A percentile compares a stretch with the other conserved stretches of the same genome.
phyloP scores from a whole-genome alignment of 1,284 basidiomycete species.

The Trametes hirsuta region DNA sequence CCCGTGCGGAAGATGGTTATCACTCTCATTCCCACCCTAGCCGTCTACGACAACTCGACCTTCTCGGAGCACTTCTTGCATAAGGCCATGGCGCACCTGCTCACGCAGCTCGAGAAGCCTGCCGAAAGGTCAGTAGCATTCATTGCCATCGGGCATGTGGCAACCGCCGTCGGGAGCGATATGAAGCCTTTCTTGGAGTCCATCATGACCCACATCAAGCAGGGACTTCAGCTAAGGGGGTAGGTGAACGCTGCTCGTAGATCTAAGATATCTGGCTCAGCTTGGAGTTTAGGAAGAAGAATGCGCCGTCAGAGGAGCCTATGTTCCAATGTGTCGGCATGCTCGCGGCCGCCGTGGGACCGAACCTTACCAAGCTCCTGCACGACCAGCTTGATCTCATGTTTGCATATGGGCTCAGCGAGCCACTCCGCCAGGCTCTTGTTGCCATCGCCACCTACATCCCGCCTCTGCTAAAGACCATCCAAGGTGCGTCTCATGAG shows the following conservation, averaged over 20 bases:
- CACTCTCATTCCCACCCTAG: slow-evolving; percentile 90
- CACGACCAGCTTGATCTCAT: slow-evolving; percentile 98
- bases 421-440: slow-evolving; percentile 86
- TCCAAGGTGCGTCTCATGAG: slow-evolving; percentile 69
- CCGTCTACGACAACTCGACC: slow-evolving; percentile 91
- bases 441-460: slow-evolving; percentile 89
- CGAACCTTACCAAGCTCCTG: slow-evolving; percentile 92
- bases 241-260: slow-evolving; percentile 40
- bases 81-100: slow-evolving; percentile 89
- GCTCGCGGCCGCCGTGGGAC: slow-evolving; percentile 94
- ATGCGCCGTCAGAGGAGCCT: slow-evolving; percentile 90
- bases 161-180: slow-evolving; percentile 88
- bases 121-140: slow-evolving; percentile 94
- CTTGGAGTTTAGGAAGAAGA: slow-evolving; percentile 73
- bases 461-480: slow-evolving; percentile 88
- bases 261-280: slow-evolving; percentile 10
- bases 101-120: slow-evolving; percentile 88
- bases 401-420: slow-evolving; percentile 94
- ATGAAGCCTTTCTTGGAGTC: slow-evolving; percentile 97
- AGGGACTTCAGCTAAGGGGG: slow-evolving; percentile 86
- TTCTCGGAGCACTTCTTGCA: slow-evolving; percentile 91
- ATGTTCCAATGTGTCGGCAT: slow-evolving; percentile 99
- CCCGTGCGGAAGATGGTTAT: slow-evolving; percentile 93
- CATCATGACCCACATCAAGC: slow-evolving; percentile 90
- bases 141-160: slow-evolving; percentile 95